Evolutionary conservation across 2,329 filamentous ascomycete genomes (phyloP), one percentile per base, ranked within the genome.

Genomic region (Fonsecaea pedrosoi): DNA sequence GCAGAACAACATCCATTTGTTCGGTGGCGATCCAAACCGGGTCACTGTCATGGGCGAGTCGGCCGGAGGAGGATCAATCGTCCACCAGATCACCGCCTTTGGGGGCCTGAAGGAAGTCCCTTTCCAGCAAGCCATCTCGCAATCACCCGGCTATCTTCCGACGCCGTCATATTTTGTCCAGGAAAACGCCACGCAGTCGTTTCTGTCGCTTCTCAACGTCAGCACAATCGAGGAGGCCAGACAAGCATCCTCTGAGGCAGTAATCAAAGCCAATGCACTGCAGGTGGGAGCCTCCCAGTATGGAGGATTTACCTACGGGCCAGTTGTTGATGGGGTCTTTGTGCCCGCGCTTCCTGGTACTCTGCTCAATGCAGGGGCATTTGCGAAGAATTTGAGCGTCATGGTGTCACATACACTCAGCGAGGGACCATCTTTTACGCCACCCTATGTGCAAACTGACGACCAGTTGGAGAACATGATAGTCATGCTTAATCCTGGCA

Each of bases 71-170:
- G 84, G 83, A 0, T 83, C 81, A 2, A 81, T 87, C 64, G 79
- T 85, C 75, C 84, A 86, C 70, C 84, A 87, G 63, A 82, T 86
- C 67, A 87, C 84, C 32, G 78, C 83, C 0, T 84, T 78, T 65
- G 84, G 83, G 38, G 83, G 82, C 9, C 70, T 73, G 13, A 9
- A 70, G 10, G 68, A 72, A 1, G 65, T 69, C 13, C 73, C 74
- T 3, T 79, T 79, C 68, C 73, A 78, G 30, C 74, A 74, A 62
- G 82, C 82, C 9, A 78, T 84, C 6, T 60, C 78, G 0, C 82
- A 84, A 67, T 83, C 80, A 48, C 81, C 82, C 3, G 76, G 73
- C 9, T 79, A 74, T 72, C 58, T 73, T 7, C 81, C 80, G 0
- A 63, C 76, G 2, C 69, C 76, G 4, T 75, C 76, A 3, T 69